Evolutionary conservation across 78 protist species (phyloP).

Genomic region (Pigoraptor vietnamica): DNA sequence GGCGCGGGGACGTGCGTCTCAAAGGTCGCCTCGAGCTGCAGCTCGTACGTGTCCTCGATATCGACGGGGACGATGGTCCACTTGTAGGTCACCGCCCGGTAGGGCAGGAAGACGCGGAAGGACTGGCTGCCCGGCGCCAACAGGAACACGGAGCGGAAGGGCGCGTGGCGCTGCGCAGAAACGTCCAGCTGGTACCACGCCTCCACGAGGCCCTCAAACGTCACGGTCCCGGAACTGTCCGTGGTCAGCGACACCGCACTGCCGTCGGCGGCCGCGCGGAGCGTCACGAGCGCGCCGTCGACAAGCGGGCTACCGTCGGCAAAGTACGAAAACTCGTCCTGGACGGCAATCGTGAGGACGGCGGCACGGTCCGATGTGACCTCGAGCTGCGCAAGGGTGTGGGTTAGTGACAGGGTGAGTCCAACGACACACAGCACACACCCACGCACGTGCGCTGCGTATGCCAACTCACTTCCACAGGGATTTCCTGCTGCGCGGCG

Average conservation of each 20-base stretch:
- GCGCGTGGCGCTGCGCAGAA: neutral
- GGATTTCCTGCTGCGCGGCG: too few relatives aligned
- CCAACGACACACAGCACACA: too few relatives aligned
- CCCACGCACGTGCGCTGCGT: too few relatives aligned
- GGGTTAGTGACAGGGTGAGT: too few relatives aligned
- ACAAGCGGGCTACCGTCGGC: neutral
- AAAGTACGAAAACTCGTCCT: neutral
- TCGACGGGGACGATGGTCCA: neutral
- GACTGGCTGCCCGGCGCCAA: neutral
- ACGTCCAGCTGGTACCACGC: neutral
- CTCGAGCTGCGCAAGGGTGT: too few relatives aligned
- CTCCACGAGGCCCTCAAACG: neutral
- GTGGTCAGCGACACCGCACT: neutral
- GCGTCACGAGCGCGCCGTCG: neutral
- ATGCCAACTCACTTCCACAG: too few relatives aligned
- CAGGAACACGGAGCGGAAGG: neutral
- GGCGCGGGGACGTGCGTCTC: neutral
- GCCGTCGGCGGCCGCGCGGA: neutral
- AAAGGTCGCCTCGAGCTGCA: neutral
- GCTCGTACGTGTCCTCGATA: neutral
- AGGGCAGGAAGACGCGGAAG: neutral
- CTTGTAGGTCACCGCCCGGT: neutral
- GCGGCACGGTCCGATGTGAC: too few relatives aligned
- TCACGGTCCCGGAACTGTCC: too few relatives aligned
- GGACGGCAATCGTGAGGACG: neutral